Conservation (phyloP, 2,329 filamentous ascomycete genomes). For the Fusarium marasasianum region DNA sequence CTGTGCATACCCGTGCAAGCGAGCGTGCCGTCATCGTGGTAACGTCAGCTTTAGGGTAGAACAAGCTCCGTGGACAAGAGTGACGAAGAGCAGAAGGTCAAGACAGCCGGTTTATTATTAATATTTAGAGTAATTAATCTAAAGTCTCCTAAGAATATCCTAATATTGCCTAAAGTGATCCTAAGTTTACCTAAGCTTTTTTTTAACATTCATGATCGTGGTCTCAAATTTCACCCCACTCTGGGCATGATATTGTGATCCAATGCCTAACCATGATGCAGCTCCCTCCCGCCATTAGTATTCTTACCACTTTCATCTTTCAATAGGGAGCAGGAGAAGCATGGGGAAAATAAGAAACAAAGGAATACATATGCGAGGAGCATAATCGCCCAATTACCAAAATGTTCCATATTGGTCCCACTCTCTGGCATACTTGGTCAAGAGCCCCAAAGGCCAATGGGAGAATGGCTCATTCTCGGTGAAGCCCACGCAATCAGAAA, state of each 20-base stretch:
- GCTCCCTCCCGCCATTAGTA: too few species aligned
- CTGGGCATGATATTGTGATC: too few species aligned
- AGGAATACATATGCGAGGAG: too few species aligned
- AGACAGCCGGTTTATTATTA: too few species aligned
- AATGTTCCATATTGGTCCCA: not conserved
- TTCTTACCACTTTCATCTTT: too few species aligned
- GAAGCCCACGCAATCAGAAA: not conserved
- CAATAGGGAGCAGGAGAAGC: too few species aligned
- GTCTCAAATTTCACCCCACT: not conserved
- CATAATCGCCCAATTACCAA: not conserved
- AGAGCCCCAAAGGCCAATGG: not conserved
- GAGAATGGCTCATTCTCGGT: not conserved
- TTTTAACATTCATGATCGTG: not conserved
- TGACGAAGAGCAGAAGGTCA: too few species aligned
- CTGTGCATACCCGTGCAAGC: constrained; percentile 7
- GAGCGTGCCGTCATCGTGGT: not conserved
- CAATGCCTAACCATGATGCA: too few species aligned
- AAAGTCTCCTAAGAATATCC: not conserved
- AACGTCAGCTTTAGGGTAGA: not conserved
- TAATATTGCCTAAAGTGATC: not conserved
- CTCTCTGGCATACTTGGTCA: not conserved
- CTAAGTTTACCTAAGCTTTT: not conserved
- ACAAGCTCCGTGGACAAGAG: not conserved
- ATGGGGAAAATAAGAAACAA: too few species aligned
- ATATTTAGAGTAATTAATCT: not conserved